Base-by-base conservation (phyloP, 1,284 basidiomycete genomes). In the Singerocomus inundabilis region DNA sequence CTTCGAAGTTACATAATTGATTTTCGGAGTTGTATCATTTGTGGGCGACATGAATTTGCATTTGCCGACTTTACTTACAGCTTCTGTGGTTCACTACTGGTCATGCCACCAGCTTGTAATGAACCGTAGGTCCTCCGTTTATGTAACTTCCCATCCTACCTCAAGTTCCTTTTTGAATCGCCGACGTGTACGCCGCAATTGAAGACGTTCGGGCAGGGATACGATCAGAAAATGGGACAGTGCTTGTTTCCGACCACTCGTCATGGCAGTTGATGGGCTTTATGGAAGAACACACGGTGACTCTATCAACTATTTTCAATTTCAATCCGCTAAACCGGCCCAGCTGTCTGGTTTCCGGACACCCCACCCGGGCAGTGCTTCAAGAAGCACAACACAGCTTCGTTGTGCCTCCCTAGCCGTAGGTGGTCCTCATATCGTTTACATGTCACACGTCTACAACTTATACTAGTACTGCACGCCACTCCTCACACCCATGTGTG, bases 1-100 rank as follows among this genome's bases (percentile, higher is more conserved):
- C n/a, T n/a, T n/a, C n/a, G n/a, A n/a, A n/a, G n/a, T n/a, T n/a
- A n/a, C n/a, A n/a, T 9, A 26, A 21, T 43, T 32, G 13, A 18
- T 39, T 29, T 67, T 67, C 29, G 30, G 13, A 10, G 29, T 24
- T 24, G 44, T 33, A 49, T 41, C 41, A 36, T 16, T 39, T 44
- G 52, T 56, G 32, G 45, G 42, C 35, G 37, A 26, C n/a, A 29
- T 37, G 13, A 26, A 42, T 41, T 30, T 41, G 18, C 21, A 45
- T 40, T 33, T 45, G 29, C 36, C 33, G 24, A 52, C 18, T 18
- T n/a, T n/a, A n/a, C n/a, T n/a, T n/a, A n/a, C n/a, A n/a, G n/a
- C n/a, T n/a, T n/a, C n/a, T n/a, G n/a, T n/a, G n/a, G n/a, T n/a
- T n/a, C n/a, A n/a, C n/a, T n/a, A n/a, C n/a, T n/a, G n/a, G n/a